Evolutionary conservation across 176 grass and related monocot species (phyloP), one percentile per base, ranked within the genome.

Genomic region (Eleusine indica): DNA sequence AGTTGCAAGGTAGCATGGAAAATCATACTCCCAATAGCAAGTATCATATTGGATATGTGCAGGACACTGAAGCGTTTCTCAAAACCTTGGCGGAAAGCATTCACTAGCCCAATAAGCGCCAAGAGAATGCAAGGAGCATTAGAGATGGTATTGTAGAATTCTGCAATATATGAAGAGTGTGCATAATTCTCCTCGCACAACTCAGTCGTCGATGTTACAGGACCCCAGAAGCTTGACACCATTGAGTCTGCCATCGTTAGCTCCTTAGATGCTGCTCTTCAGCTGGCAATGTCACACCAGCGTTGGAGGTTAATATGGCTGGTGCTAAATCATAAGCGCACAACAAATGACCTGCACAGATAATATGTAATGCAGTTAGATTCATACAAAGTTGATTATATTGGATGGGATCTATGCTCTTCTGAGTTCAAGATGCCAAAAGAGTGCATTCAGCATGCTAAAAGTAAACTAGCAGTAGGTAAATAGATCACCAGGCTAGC

Each of bases 61-160:
- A 96, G 86, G 16, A 93, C 88, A 71, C 88, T 96, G 74, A 96
- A 96, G 9, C 94, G 88, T 74, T 96, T 96, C 91, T 96, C 94
- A 41, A 96, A 96, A 44, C 86, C 77, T 74, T 96, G 91, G 60
- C 88, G 80, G 76, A 93, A 84, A 71, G 88, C 88, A 77, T 86
- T 96, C 53, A 91, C 75, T 3, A 96, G 73, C 18, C 94, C 94
- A 85, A 96, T 76, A 74, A 96, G 75, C 0, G 94, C 94, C 74
- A 93, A 75, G 57, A 96, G 83, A 75, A 96, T 64, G 46, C 90
- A 93, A 0, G 94, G 91, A 18, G 79, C 84, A 91, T 96, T 93
- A 28, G 91, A 96, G 6, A 96, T 54, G 37, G 94, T 96, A 54
- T 96, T 96, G 88, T 80, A 96, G 86, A 96, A 96, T 78, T 96